Conservation (phyloP, 192 early-diverging fungal genomes). For the Diversispora epigaea region DNA sequence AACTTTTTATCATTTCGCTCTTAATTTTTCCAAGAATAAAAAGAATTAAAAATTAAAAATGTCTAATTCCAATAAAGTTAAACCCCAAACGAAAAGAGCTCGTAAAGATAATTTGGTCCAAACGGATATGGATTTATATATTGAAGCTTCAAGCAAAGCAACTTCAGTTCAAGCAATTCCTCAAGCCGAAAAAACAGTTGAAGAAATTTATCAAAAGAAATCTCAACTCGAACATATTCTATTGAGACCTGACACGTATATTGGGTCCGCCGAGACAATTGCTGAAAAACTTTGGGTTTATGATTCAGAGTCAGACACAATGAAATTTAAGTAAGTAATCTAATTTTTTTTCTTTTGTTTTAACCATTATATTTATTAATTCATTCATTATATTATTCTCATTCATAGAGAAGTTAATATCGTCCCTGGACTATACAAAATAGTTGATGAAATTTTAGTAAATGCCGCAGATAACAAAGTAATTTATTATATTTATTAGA, state of each 20-base stretch:
- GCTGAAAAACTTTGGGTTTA: conserved; percentile 85
- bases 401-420: conserved; percentile 61
- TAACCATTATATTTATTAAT: no score
- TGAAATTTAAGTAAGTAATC: conserved; percentile 32
- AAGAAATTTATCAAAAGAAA: conserved; percentile 95
- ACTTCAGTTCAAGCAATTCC: not conserved
- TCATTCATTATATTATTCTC: no score
- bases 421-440: conserved; percentile 95
- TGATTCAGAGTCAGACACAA: conserved; percentile 60
- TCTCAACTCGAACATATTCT: conserved; percentile 96
- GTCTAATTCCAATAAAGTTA: no score
- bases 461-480: conserved; percentile 95
- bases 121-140: no score
- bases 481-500: not conserved
- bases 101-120: no score
- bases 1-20: no score
- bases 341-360: no score
- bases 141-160: not conserved
- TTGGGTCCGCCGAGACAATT: conserved; percentile 84
- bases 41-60: no score
- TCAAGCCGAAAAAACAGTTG: conserved; percentile 48
- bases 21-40: no score
- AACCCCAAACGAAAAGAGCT: no score
- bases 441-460: conserved; percentile 97
- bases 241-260: conserved; percentile 95